Percentiles rank a stretch among this genome's conserved stretches.
Evolutionary conservation across 177 flowering plant species (phyloP).

Genomic region (Vitis hybrid): DNA sequence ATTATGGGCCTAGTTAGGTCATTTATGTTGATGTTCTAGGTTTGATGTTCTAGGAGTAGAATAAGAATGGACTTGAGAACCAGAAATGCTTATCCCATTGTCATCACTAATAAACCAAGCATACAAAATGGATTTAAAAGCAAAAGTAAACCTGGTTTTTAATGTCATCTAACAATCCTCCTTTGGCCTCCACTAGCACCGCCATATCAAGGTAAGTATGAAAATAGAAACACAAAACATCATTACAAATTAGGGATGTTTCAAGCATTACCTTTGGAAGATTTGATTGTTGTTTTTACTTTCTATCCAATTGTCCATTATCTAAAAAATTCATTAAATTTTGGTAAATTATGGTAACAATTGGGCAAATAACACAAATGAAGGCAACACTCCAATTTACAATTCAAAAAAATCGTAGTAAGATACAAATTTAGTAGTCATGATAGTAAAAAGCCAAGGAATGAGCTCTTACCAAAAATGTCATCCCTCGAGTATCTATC

Average conservation of each 20-base stretch:
- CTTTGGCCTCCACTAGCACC: slow-evolving; percentile 81
- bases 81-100: not conserved
- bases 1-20: too few species aligned
- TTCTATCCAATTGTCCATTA: slow-evolving; percentile 71
- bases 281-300: slow-evolving; percentile 84
- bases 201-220: slow-evolving; percentile 77
- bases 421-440: too few species aligned
- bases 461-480: too few species aligned
- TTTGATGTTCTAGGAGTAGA: too few species aligned
- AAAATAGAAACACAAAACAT: not conserved
- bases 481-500: too few species aligned
- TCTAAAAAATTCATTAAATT: slow-evolving; percentile 33
- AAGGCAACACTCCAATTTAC: too few species aligned
- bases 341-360: slow-evolving; percentile 7
- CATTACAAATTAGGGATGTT: not conserved
- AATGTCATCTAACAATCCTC: slow-evolving; percentile 74
- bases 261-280: slow-evolving; percentile 37
- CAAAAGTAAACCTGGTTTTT: slow-evolving; percentile 61
- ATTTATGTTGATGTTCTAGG: too few species aligned
- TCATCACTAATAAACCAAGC: slow-evolving; percentile 11
- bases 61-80: too few species aligned
- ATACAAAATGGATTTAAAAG: not conserved
- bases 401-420: too few species aligned
- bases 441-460: too few species aligned
- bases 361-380: too few species aligned